Conservation (phyloP, 169 alveolate species). For the Pseudocohnilembus persalinus region DNA sequence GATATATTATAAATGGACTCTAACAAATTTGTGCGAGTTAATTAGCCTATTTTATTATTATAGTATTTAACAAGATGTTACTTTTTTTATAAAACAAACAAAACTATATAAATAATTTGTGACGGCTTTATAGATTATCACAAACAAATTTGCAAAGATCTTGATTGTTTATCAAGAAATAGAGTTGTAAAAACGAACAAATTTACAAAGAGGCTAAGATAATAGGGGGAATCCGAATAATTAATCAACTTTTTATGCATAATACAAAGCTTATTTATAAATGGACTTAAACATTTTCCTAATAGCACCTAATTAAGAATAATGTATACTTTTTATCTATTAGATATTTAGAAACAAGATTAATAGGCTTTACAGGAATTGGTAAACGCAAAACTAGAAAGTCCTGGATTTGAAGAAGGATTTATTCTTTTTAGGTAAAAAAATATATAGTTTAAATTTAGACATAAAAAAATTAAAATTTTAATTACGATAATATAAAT, state of each 20-base stretch:
- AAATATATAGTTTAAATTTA: too few species aligned
- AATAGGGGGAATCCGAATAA: not conserved
- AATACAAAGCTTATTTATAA: not conserved
- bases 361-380: not conserved
- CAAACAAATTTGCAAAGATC: not conserved
- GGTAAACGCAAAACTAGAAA: not conserved
- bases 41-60: not conserved
- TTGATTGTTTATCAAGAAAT: not conserved
- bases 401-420: not conserved
- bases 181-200: not conserved
- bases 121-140: not conserved
- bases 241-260: not conserved
- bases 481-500: too few species aligned
- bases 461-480: too few species aligned
- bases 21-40: not conserved
- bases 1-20: not conserved
- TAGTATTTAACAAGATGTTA: not conserved
- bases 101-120: not conserved
- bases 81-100: not conserved
- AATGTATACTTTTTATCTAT: not conserved
- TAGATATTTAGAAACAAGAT: not conserved
- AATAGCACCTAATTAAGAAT: not conserved
- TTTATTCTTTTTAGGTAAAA: not conserved
- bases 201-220: not conserved
- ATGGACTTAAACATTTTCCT: not conserved